These are phyloP conservation scores for Cladosporium sp. DNA, from an alignment of 2,329 filamentous ascomycete genomes.

Conservation along the genomic window DNA sequence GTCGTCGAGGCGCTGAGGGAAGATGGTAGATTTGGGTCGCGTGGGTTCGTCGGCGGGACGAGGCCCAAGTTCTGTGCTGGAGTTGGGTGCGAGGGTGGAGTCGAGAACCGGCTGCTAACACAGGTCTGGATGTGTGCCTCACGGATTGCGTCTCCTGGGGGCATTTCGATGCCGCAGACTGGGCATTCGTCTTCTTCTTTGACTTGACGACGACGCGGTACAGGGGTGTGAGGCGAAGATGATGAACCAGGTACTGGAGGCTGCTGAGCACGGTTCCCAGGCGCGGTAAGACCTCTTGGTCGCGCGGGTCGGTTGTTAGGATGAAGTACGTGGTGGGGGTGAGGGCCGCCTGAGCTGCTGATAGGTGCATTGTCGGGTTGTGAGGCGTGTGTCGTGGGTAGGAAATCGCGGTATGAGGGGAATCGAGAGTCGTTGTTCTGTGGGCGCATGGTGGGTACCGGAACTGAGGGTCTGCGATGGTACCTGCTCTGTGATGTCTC, in stretches of 20 bases:
- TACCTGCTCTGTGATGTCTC: constrained; percentile 11
- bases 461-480: constrained; percentile 10
- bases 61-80: constrained; percentile 27
- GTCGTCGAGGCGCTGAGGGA: constrained; percentile 8
- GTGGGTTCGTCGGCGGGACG: constrained; percentile 17
- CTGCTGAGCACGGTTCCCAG: constrained; percentile 3
- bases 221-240: not conserved
- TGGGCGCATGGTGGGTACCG: constrained; percentile 5
- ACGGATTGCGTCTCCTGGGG: constrained; percentile 50
- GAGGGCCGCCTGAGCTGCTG: constrained; percentile 1
- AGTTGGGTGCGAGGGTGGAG: constrained; percentile 17
- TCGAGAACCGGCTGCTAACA: constrained; percentile 26
- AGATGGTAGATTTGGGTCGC: constrained; percentile 2
- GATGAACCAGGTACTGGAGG: not conserved
- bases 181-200: constrained; percentile 77
- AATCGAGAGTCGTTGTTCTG: constrained; percentile 8
- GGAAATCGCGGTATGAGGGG: constrained; percentile 5
- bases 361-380: not conserved
- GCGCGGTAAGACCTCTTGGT: constrained; percentile 1
- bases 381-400: not conserved
- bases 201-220: constrained; percentile 32
- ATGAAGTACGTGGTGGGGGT: not conserved
- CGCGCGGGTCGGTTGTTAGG: constrained; percentile 1
- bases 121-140: constrained; percentile 46
- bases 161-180: constrained; percentile 71